Conservation (phyloP, 495 filamentous ascomycete species). For the Neurospora sp. region DNA sequence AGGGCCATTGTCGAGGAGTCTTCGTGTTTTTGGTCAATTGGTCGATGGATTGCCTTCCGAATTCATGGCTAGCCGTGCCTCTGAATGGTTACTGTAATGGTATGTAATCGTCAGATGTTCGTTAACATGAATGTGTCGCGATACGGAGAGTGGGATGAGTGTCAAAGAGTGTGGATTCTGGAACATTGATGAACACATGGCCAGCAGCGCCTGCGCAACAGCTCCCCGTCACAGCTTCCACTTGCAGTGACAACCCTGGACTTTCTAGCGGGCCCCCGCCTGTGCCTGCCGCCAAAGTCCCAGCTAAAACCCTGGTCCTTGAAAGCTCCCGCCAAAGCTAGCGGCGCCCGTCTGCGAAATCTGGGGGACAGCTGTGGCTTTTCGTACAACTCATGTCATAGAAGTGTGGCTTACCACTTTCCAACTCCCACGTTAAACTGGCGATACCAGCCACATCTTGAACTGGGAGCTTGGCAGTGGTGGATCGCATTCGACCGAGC, state of each 20-base stretch:
- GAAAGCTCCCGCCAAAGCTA: background rate
- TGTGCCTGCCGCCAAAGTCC: background rate
- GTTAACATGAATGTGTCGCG: background rate
- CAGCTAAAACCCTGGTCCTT: background rate
- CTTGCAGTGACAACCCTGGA: background rate
- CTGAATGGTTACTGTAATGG: background rate
- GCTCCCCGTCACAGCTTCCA: background rate
- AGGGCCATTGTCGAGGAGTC: slow-evolving; percentile 23
- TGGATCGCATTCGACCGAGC: background rate
- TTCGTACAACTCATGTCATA: background rate
- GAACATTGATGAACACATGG: background rate
- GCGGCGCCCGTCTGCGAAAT: background rate
- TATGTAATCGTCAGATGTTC: background rate
- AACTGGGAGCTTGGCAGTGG: background rate
- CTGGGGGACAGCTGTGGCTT: background rate
- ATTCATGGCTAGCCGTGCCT: background rate
- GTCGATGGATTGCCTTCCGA: background rate
- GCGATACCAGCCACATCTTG: background rate
- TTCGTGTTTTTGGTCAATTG: background rate
- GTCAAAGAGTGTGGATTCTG: background rate
- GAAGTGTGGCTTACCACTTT: background rate
- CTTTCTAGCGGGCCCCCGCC: background rate
- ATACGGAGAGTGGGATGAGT: background rate
- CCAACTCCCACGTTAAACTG: background rate
- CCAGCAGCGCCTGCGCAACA: background rate